Base-by-base conservation (phyloP, 2,329 filamentous ascomycete genomes). In the Ophiosphaerella korrae region DNA sequence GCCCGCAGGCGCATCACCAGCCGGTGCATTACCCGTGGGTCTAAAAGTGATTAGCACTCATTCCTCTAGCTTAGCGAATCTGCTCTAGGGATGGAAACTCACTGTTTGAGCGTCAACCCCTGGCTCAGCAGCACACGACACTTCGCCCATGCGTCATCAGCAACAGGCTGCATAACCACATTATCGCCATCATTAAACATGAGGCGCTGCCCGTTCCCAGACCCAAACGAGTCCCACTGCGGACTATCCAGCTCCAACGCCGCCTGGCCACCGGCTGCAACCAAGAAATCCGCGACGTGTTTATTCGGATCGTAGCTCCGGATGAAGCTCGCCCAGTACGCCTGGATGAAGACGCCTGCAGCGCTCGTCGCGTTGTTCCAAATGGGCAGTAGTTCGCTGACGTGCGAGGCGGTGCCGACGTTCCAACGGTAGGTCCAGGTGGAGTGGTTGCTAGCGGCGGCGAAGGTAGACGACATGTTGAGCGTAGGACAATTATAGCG, bases 381-480 rank as follows among this genome's bases (percentile, higher is more conserved):
- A 14, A 78, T 71, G 1, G 73, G 66, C 0, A 63, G 50, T 0
- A 70, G 57, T 55, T 76, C 76, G 1, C 68, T 70, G 1, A 77
- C 67, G 38, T 76, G 70, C 2, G 67, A 60, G 1, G 72, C 68
- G 11, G 72, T 65, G 11, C 70, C 74, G 2, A 81, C 76, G 38
- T 81, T 78, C 71, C 76, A 81, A 0, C 77, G 71, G 54, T 82
- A 82, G 38, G 77, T 75, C 75, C 78, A 82, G 6, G 74, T 72
- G 1, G 66, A 57, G 7, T 50, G 7, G 1, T 57, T 64, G 5
- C 66, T 58, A 3, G 64, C 62, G 16, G 64, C 63, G 1, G 72
- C 66, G 35, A 64, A 71, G 1, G 65, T 60, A 5, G 64, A 58
- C 0, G 77, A 69, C 41, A 81, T 74, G 38, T 71, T 70, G 38